Evolutionary conservation across 257 asterid species (phyloP).

Genomic region (Ilex aquifolium): DNA sequence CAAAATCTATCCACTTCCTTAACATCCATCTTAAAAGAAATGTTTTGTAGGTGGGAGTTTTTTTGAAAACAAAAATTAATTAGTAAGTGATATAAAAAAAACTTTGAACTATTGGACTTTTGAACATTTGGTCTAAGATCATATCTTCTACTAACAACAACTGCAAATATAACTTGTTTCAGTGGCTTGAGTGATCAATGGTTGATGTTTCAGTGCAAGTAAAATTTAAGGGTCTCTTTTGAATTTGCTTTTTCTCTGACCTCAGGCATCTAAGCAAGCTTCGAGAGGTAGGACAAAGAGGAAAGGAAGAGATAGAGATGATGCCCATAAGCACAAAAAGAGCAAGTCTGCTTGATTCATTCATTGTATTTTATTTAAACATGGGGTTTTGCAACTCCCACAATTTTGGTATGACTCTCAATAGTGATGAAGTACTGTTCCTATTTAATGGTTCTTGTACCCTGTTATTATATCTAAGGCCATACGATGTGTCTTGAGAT

Average conservation of each 20-base stretch:
- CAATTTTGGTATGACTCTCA: too few relatives aligned
- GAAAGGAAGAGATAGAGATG: slow-evolving; percentile 43
- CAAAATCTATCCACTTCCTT: neutral
- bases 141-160: neutral
- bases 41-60: too few relatives aligned
- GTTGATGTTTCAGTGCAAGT: neutral
- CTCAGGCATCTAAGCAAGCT: slow-evolving; percentile 51
- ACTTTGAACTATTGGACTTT: too few relatives aligned
- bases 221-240: neutral
- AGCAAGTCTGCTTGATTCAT: slow-evolving; percentile 15
- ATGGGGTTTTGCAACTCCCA: too few relatives aligned
- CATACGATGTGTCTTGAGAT: too few relatives aligned
- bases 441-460: too few relatives aligned
- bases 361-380: neutral
- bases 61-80: too few relatives aligned
- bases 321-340: slow-evolving; percentile 25
- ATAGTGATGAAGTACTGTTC: too few relatives aligned
- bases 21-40: neutral
- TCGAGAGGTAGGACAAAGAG: slow-evolving; percentile 55
- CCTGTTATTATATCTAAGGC: too few relatives aligned
- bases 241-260: neutral
- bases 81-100: too few relatives aligned
- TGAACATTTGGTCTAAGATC: too few relatives aligned
- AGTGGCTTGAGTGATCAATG: neutral
- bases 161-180: neutral